A percentile compares a stretch with the other conserved stretches of the same genome.
These are phyloP conservation scores for Ciborinia camelliae DNA, from an alignment of 2,329 filamentous ascomycete species.

Conservation along the genomic window DNA sequence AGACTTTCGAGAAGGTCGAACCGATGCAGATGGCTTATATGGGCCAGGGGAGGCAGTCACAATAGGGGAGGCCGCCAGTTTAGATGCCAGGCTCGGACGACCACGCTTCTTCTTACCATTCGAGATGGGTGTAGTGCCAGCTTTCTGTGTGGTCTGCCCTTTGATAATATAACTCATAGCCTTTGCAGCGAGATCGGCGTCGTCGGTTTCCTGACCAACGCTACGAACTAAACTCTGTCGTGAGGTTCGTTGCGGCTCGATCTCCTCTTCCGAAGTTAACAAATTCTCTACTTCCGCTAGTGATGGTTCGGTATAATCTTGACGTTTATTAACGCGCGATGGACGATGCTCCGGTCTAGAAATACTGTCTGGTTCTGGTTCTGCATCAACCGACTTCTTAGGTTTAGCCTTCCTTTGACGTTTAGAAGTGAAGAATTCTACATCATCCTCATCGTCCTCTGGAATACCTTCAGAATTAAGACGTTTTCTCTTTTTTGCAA, in stretches of 20 bases:
- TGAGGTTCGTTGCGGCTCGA: not conserved
- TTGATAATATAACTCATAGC: constrained; percentile 26
- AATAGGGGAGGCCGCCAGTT: not conserved
- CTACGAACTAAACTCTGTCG: constrained; percentile 11
- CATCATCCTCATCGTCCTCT: constrained; percentile 27
- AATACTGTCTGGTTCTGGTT: constrained; percentile 2
- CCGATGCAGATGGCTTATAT: constrained; percentile 20
- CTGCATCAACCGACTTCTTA: constrained; percentile 21
- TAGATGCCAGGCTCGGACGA: constrained; percentile 14
- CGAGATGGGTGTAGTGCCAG: not conserved
- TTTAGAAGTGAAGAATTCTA: constrained; percentile 34
- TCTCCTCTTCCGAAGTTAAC: constrained; percentile 6
- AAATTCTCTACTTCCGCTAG: constrained; percentile 26
- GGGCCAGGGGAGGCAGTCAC: not conserved
- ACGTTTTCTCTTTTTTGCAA: constrained; percentile 28
- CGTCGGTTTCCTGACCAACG: constrained; percentile 14
- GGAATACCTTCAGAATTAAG: constrained; percentile 21
- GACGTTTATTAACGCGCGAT: constrained; percentile 24
- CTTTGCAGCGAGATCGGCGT: constrained; percentile 29
- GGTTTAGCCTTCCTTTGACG: constrained; percentile 26
- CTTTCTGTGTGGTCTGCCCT: not conserved
- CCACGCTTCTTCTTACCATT: constrained; percentile 24
- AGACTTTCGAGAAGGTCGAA: constrained; percentile 30
- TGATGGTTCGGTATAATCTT: constrained; percentile 30
- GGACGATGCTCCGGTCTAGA: constrained; percentile 23